Base-by-base conservation (phyloP, 148 eudicot genomes). In the Euryodendron excelsum region DNA sequence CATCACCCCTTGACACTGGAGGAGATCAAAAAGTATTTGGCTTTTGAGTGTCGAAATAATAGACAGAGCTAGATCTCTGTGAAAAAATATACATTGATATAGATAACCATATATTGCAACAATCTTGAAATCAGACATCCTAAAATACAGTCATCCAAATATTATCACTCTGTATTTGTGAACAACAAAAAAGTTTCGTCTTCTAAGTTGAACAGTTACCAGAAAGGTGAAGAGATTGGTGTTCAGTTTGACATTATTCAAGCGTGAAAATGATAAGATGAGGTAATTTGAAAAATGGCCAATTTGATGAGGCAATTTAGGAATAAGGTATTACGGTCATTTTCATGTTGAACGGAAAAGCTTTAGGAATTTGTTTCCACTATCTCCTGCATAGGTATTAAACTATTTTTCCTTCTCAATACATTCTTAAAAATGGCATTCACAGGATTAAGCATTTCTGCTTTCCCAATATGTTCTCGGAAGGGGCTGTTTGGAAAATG, bases 241-340 rank as follows among this genome's bases (percentile, higher is more conserved):
- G 70, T 34, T 66, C 70, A 66, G 72, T 67, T 55, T 67, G 72
- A 67, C 27, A n/a, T n/a, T 9, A 67, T 23, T 67, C 17, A n/a
- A 27, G 28, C 34, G 28, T 39, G 11, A 20, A 10, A 37, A 67
- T 37, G 44, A 5, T 17, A 33, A 64, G 36, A 39, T 25, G 23
- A 39, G 72, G 10, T 41, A 67, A 11, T 8, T 48, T 21, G 25
- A 55, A 55, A 21, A 55, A 8, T 55, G 3, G 33, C 30, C 6
- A 25, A 45, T 27, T 61, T 60, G 33, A 27, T 11, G 27, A 74
- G 37, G 33, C 15, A 61, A 17, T 61, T 21, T 1, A 58, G 37
- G 39, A 30, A 18, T 27, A 20, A 34, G 44, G 58, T 62, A n/a
- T 41, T 44, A 39, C 10, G 25, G 25, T 75, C 55, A 60, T 61